phyloP scores from a whole-genome alignment of 116 monocot species.

The Papilionanthe hybrid region DNA sequence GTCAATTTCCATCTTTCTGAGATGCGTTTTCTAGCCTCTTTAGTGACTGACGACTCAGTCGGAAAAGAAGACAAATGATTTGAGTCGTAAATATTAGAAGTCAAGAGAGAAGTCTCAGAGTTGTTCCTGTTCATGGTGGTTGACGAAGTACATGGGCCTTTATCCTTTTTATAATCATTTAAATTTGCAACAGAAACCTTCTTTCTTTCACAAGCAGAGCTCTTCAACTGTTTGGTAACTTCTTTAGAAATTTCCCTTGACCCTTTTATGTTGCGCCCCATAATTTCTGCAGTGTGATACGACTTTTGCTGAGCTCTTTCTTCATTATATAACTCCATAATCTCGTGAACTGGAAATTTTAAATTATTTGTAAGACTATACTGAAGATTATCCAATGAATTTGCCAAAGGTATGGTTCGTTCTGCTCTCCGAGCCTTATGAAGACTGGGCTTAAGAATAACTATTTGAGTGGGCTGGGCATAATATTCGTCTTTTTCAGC shows the following conservation, averaged over 20 bases:
- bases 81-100: slow-evolving; percentile 24
- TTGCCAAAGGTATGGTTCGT: slow-evolving; percentile 10
- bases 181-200: slow-evolving; percentile 6
- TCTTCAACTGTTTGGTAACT: slow-evolving; percentile 47
- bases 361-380: slow-evolving; percentile 14
- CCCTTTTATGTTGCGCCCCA: slow-evolving; percentile 15
- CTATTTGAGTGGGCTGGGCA: slow-evolving; percentile 43
- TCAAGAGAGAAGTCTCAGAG: slow-evolving; percentile 4
- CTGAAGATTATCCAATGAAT: slow-evolving; percentile 8
- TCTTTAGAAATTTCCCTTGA: slow-evolving; percentile 59
- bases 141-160: slow-evolving; percentile 10
- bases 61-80: slow-evolving; percentile 30
- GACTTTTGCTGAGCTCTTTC: slow-evolving; percentile 17
- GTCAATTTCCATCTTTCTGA: slow-evolving; percentile 64
- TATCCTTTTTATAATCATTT: slow-evolving; percentile 10
- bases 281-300: slow-evolving; percentile 6
- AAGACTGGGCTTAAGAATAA: slow-evolving; percentile 69
- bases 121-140: slow-evolving; percentile 9
- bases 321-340: slow-evolving; percentile 22
- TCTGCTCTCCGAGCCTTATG: slow-evolving; percentile 19
- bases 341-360: slow-evolving; percentile 11
- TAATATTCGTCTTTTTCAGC: slow-evolving; percentile 15
- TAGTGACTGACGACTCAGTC: slow-evolving; percentile 42
- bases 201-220: slow-evolving; percentile 10
- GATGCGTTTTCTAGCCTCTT: slow-evolving; percentile 69